Base-by-base conservation (phyloP, 129 eudicot genomes). In the Deinandra increscens region DNA sequence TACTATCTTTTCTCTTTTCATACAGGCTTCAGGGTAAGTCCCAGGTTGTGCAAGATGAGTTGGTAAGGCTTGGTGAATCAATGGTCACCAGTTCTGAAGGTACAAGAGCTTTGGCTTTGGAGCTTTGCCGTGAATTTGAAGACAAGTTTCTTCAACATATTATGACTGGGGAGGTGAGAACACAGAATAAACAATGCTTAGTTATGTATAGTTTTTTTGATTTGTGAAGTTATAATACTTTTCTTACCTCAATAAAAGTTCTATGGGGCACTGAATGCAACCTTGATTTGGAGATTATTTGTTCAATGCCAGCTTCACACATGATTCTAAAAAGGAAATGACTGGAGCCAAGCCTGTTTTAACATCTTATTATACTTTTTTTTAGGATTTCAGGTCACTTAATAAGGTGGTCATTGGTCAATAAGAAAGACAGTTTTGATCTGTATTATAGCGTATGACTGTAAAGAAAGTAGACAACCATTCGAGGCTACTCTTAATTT, bases 91-190 rank as follows among this genome's bases (percentile, higher is more conserved):
- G 97, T 73, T 29, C 90, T 60, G 99, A 94, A 82, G 99, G 99
- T 19, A 94, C 99, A 65, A 80, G 84, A 64, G 99, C 99, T 49
- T 84, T 94, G 80, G 99, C 99, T 9, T 80, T 94, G 76, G 99
- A 94, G 77, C 99, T 94, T 75, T 94, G 99, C 73, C 97, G 99
- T 78, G 99, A 94, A 87, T 94, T 94, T 73, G 99, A 94, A 83
- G 99, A 94, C 73, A 90, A 75, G 78, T 94, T 94, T 85, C 91
- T 94, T 69, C 95, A 83, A 80, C 99, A 94, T 76, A 84, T 94
- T 18, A 89, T 90, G 78, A 86, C 93, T 0, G 99, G 99, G 46
- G 99, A 94, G 96, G 99, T 94, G 76, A 83, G 83, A 48, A 60
- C 56, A 39, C 29, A 36, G 23, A 61, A 66, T 42, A 20, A 41